Percentiles rank a stretch among this genome's conserved stretches.
phyloP scores from a whole-genome alignment of 1,284 basidiomycete species.

The Rhodotorula sp. region DNA sequence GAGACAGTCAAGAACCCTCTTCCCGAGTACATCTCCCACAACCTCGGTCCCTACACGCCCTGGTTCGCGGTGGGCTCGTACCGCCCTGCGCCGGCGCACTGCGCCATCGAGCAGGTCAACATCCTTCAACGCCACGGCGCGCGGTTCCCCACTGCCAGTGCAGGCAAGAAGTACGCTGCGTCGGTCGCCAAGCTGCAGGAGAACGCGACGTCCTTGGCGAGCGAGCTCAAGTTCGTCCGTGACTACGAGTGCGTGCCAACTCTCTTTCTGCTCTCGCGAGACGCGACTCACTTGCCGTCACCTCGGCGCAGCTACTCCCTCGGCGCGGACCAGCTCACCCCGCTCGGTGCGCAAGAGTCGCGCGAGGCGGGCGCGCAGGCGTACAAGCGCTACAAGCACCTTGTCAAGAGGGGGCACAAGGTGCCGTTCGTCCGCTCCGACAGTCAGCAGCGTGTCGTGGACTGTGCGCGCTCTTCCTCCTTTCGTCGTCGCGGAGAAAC shows the following conservation, averaged over 20 bases:
- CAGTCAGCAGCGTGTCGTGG: constrained; percentile 63
- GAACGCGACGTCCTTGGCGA: constrained; percentile 49
- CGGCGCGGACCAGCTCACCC: constrained; percentile 64
- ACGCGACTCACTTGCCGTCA: no score
- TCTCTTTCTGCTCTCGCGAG: neutral
- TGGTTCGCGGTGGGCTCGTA: neutral
- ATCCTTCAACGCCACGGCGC: constrained; percentile 80
- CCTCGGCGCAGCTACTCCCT: constrained; percentile 51
- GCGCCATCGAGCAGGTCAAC: constrained; percentile 30
- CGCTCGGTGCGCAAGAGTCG: constrained; percentile 70
- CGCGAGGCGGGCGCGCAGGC: neutral
- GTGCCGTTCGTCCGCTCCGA: constrained; percentile 70
- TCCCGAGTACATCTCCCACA: neutral
- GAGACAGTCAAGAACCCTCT: neutral
- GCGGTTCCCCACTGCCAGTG: constrained; percentile 68
- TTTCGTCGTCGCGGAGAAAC: accelerated
- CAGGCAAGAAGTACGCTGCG: constrained; percentile 56
- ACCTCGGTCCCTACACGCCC: constrained; percentile 5
- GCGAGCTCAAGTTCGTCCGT: constrained; percentile 63
- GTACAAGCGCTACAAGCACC: constrained; percentile 38
- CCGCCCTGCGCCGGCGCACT: neutral
- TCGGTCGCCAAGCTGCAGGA: constrained; percentile 53
- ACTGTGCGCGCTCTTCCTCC: constrained; percentile 37
- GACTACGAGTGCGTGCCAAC: constrained; percentile 58
- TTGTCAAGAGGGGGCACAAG: constrained; percentile 51